phyloP scores from a whole-genome alignment of 192 early-diverging fungal genomes.

The Kickxella alabastrina region DNA sequence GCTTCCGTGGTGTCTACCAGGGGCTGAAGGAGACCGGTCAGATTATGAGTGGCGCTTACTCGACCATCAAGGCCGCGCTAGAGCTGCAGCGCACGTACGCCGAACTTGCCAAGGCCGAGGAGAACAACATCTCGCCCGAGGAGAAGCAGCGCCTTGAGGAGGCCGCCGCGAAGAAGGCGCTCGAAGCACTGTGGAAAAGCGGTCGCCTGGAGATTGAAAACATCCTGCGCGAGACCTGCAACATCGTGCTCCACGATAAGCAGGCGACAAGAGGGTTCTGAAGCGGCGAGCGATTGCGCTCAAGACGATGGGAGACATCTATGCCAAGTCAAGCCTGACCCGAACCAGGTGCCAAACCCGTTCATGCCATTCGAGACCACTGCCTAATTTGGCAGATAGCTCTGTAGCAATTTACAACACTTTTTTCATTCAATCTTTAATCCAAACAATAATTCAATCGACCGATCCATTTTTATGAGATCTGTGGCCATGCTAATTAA shows the following conservation, averaged over 20 bases:
- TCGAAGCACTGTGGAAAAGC: conserved; percentile 90
- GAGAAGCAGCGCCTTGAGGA: conserved; percentile 68
- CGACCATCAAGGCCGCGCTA: conserved; percentile 86
- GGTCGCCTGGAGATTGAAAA: conserved; percentile 93
- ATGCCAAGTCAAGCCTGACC: conserved; percentile 66
- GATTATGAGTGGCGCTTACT: conserved; percentile 85
- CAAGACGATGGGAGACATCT: conserved; percentile 81
- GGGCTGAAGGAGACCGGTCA: conserved; percentile 84
- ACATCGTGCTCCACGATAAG: conserved; percentile 71
- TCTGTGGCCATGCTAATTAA: no score
- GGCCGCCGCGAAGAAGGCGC: conserved; percentile 69
- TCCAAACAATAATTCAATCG: not conserved
- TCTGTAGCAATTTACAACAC: no score
- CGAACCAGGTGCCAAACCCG: conserved; percentile 40
- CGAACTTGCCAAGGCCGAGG: conserved; percentile 87
- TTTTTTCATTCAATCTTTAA: conserved; percentile 5
- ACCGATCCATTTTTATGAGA: not conserved
- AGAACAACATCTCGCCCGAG: conserved; percentile 67
- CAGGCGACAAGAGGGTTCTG: conserved; percentile 52
- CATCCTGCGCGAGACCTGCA: conserved; percentile 91
- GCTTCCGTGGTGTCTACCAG: conserved; percentile 65
- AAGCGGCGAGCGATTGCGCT: conserved; percentile 75
- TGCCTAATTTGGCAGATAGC: no score
- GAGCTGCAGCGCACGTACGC: conserved; percentile 89
- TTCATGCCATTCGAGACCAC: conserved; percentile 32